Percentiles rank a stretch among this genome's conserved stretches.
Evolutionary conservation across 768 basidiomycete genomes (phyloP).

Genomic region (Albatrellus ellisii): DNA sequence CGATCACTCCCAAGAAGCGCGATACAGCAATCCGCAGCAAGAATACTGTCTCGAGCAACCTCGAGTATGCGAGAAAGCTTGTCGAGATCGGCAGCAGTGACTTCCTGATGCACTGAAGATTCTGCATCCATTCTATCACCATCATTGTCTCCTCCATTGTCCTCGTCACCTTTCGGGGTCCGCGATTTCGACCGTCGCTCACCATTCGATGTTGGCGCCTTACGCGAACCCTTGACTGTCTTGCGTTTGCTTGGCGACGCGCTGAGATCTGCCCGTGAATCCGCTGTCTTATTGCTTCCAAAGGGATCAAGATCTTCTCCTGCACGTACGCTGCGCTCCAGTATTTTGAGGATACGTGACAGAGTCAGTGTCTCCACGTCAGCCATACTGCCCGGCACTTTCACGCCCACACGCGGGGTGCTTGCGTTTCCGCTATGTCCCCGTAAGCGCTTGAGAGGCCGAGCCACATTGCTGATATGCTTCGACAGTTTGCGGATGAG

Average conservation of each 20-base stretch:
- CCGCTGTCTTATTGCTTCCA: constrained; percentile 17
- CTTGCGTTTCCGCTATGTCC: constrained; percentile 21
- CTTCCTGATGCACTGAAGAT: constrained; percentile 14
- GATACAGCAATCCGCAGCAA: constrained; percentile 78
- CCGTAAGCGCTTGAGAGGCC: constrained; percentile 56
- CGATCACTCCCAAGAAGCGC: constrained; percentile 67
- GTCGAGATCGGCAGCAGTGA: constrained; percentile 38
- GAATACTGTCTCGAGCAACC: constrained; percentile 54
- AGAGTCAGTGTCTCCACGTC: constrained; percentile 55
- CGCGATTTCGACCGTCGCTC: constrained; percentile 31
- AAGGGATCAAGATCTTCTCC: constrained; percentile 74
- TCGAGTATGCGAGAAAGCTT: constrained; percentile 40
- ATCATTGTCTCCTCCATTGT: constrained; percentile 17
- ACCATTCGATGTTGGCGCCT: constrained; percentile 20
- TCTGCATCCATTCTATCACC: constrained; percentile 12
- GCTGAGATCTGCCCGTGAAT: constrained; percentile 1
- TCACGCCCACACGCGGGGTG: constrained; percentile 28
- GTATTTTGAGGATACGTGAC: constrained; percentile 54
- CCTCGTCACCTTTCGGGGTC: constrained; percentile 25
- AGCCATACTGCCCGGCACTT: constrained; percentile 37
- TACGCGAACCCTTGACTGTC: constrained; percentile 26
- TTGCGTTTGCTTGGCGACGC: constrained; percentile 27
- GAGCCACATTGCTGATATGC: constrained; percentile 50
- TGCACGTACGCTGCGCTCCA: constrained; percentile 67
- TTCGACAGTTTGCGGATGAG: constrained; percentile 59